Percentiles rank a stretch among this genome's conserved stretches.
Evolutionary conservation across 2,329 filamentous ascomycete genomes (phyloP).

Genomic region (Colletotrichum sp.): DNA sequence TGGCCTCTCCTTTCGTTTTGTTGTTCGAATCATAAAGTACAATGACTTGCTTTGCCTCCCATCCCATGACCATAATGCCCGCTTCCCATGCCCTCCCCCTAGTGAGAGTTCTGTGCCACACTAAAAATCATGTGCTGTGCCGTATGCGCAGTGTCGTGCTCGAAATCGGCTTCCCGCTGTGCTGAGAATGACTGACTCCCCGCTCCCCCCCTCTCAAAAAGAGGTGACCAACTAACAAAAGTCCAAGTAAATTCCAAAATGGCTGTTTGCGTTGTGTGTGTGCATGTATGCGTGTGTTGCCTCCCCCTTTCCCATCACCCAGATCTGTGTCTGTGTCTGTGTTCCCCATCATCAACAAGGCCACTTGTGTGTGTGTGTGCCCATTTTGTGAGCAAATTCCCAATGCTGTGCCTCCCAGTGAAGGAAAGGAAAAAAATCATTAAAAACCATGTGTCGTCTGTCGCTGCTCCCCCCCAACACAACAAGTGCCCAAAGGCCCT

Average conservation of each 20-base stretch:
- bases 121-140: background rate
- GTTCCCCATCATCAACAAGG: background rate
- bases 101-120: background rate
- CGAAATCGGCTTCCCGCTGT: background rate
- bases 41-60: background rate
- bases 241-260: background rate
- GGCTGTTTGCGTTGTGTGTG: background rate
- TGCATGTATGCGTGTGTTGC: background rate
- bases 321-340: background rate
- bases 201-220: background rate
- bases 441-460: background rate
- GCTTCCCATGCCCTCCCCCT: background rate
- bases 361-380: background rate
- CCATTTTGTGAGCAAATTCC: background rate
- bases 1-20: background rate
- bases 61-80: background rate
- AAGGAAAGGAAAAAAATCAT: background rate
- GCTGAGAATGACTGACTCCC: background rate
- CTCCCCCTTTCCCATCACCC: background rate
- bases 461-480: background rate
- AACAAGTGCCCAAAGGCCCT: background rate
- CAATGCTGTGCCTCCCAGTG: conserved; percentile 1
- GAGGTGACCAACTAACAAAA: background rate
- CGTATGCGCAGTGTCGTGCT: background rate
- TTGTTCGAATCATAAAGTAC: background rate